These are phyloP conservation scores for Verticillium dahliae DNA, from an alignment of 2,329 filamentous ascomycete species.

Conservation along the genomic window DNA sequence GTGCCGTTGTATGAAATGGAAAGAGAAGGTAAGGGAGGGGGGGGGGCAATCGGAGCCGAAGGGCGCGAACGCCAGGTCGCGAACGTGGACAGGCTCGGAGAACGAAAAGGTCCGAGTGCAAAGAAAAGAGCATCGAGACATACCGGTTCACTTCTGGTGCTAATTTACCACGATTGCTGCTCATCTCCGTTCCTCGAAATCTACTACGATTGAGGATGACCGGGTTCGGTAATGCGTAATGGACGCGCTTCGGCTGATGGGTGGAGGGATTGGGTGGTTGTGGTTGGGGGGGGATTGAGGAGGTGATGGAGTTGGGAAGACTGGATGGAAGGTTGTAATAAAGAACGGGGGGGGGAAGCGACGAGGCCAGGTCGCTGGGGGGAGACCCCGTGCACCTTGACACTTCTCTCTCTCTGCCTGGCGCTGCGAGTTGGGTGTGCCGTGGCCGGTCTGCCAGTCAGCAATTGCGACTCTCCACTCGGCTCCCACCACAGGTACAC, in stretches of 20 bases:
- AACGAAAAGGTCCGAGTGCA: neutral
- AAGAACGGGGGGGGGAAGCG: constrained; percentile 13
- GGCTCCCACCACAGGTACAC: neutral
- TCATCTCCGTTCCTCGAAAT: constrained; percentile 63
- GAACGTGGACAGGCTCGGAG: neutral
- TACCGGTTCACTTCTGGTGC: constrained; percentile 99
- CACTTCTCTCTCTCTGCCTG: neutral
- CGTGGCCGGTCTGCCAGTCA: neutral
- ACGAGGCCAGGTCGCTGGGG: constrained; percentile 9
- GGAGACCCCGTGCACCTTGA: neutral
- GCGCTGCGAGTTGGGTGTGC: neutral
- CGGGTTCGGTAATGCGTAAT: constrained; percentile 13
- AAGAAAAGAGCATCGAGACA: constrained; percentile 26
- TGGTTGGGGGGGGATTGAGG: constrained; percentile 7
- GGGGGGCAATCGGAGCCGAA: neutral
- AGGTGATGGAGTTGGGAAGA: constrained; percentile 9
- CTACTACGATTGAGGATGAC: constrained; percentile 26
- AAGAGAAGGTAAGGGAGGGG: neutral
- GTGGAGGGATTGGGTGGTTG: constrained; percentile 11
- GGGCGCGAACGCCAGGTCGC: neutral
- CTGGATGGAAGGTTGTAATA: constrained; percentile 8
- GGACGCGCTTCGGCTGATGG: constrained; percentile 18
- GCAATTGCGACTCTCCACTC: neutral
- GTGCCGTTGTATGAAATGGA: neutral
- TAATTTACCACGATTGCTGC: constrained; percentile 94